phyloP scores from a whole-genome alignment of 208 protist species.

The Acanthamoeba castellanii region DNA sequence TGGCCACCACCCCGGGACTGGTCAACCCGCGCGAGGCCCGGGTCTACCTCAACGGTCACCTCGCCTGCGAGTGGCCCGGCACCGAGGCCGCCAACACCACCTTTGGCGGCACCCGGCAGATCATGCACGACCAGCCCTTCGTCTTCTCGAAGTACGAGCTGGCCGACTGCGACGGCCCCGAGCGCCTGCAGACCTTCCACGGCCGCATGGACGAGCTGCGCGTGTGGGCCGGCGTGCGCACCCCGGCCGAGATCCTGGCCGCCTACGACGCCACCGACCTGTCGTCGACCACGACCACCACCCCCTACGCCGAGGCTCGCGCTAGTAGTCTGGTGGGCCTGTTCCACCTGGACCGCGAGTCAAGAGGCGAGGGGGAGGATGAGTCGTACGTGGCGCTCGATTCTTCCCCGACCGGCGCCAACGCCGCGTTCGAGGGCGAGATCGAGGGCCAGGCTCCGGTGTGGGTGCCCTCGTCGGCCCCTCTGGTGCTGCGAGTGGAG shows the following conservation, averaged over 20 bases:
- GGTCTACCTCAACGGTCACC: background rate
- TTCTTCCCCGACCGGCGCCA: background rate
- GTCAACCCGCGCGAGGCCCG: background rate
- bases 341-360: background rate
- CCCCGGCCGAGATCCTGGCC: background rate
- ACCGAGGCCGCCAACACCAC: background rate
- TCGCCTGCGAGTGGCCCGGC: background rate
- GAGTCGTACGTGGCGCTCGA: background rate
- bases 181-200: background rate
- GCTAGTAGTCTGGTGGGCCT: background rate
- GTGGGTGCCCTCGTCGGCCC: background rate
- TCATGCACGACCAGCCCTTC: conserved; percentile 42
- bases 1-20: background rate
- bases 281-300: background rate
- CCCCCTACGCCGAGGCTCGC: background rate
- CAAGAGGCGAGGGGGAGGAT: background rate
- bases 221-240: conserved; percentile 18
- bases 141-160: conserved; percentile 22
- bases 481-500: background rate
- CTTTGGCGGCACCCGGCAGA: background rate
- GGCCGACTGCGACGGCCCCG: conserved; percentile 4
- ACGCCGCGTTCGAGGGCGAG: background rate
- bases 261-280: background rate
- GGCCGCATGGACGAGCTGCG: background rate
- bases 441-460: background rate